phyloP scores from a whole-genome alignment of 208 protist species.

The Trypanosoma lewisi region DNA sequence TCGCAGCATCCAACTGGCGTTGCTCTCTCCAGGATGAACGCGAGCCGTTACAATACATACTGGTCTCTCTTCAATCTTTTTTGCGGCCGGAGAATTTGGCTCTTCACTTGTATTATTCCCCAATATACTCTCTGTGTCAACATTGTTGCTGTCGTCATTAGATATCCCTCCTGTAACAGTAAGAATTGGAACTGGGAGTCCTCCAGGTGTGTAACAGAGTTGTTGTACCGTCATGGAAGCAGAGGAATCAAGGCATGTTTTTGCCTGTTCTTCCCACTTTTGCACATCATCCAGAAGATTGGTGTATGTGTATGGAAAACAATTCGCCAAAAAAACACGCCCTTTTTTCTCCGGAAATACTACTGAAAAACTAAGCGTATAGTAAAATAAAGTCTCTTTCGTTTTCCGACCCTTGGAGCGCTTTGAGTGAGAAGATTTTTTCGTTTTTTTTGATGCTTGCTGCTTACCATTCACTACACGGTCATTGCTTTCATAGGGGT shows the following conservation, averaged over 20 bases:
- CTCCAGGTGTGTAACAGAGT: slow-evolving; percentile 86
- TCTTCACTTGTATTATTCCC: neutral
- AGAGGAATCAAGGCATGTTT: slow-evolving; percentile 6
- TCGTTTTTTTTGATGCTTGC: slow-evolving; percentile 14
- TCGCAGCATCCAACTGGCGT: slow-evolving; percentile 95
- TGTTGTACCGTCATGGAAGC: slow-evolving; percentile 37
- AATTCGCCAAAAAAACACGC: slow-evolving; percentile 92
- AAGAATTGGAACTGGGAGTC: slow-evolving; percentile 88
- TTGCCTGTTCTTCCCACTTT: slow-evolving; percentile 19
- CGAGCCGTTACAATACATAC: slow-evolving; percentile 91
- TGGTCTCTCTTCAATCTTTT: slow-evolving; percentile 44
- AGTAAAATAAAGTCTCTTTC: slow-evolving; percentile 50
- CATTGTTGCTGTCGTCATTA: neutral
- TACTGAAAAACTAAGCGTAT: slow-evolving; percentile 91
- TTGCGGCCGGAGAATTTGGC: neutral
- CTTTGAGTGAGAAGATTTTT: slow-evolving; percentile 12
- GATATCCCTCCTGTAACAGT: slow-evolving; percentile 78
- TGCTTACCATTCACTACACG: slow-evolving; percentile 3
- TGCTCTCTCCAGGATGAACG: slow-evolving; percentile 97
- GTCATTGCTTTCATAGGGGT: neutral
- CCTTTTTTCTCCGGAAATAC: slow-evolving; percentile 80
- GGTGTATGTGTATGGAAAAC: slow-evolving; percentile 96
- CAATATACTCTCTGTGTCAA: neutral
- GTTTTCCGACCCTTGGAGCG: neutral
- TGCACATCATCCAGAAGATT: slow-evolving; percentile 72